Evolutionary conservation across 257 asterid species (phyloP).

Genomic region (Plantago elongata): DNA sequence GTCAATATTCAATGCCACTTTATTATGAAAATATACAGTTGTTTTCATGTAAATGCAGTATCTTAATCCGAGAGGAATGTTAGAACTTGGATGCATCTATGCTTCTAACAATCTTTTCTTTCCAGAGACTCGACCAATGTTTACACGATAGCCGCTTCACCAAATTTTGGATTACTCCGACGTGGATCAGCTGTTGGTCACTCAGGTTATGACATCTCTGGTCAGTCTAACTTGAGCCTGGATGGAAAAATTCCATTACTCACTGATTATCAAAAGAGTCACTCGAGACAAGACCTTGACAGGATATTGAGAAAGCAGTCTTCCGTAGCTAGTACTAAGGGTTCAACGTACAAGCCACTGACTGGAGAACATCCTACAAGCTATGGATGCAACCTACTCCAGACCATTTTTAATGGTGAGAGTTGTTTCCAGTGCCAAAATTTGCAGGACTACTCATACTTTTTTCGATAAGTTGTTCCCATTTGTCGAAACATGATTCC

Average conservation of each 20-base stretch:
- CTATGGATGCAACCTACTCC: slow-evolving; percentile 66
- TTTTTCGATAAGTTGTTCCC: neutral
- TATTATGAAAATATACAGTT: neutral
- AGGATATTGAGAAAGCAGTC: slow-evolving; percentile 17
- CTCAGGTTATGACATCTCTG: slow-evolving; percentile 23
- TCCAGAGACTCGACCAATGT: slow-evolving; percentile 72
- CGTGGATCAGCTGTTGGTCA: slow-evolving; percentile 31
- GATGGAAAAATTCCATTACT: slow-evolving; percentile 48
- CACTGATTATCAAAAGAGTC: slow-evolving; percentile 35
- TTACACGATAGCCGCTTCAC: slow-evolving; percentile 79
- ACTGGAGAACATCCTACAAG: slow-evolving; percentile 58
- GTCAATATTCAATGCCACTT: neutral
- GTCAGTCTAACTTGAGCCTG: slow-evolving; percentile 30
- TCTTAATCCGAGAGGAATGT: neutral
- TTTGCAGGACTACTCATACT: neutral
- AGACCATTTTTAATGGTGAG: slow-evolving; percentile 78
- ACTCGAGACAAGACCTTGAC: slow-evolving; percentile 22
- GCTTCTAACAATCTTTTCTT: slow-evolving; percentile 1
- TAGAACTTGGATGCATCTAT: slow-evolving; percentile 9
- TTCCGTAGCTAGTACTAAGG: slow-evolving; percentile 33
- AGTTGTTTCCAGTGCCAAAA: slow-evolving; percentile 2
- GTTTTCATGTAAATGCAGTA: neutral
- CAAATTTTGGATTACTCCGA: slow-evolving; percentile 45
- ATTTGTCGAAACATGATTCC: neutral
- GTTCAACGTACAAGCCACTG: slow-evolving; percentile 36